Evolutionary conservation across 2,329 filamentous ascomycete genomes (phyloP), one percentile per base, ranked within the genome.

Genomic region (Elsinoe necatrix): DNA sequence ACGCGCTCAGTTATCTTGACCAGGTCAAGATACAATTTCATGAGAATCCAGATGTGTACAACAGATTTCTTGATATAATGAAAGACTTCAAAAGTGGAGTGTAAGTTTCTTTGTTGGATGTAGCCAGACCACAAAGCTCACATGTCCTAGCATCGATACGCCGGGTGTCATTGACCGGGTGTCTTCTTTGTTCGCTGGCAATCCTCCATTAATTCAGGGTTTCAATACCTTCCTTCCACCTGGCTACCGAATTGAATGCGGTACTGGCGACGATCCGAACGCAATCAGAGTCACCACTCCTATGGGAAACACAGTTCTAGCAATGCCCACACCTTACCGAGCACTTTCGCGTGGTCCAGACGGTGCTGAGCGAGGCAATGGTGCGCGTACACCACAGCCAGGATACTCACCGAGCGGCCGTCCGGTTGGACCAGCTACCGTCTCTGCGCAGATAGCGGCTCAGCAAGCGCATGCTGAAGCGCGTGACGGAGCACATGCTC

Each of bases 1-100:
- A 88, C 72, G 93, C 93, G 29, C 79, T 98, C 43, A 96, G 90
- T 66, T 98, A 98, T 68, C 81, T 98, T 21, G 93, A 98, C 68
- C 93, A 97, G 71, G 93, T 98, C 61, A 98, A 98, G 72, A 91
- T 97, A 25, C 91, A 95, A 67, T 98, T 98, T 64, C 87, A 90
- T 59, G 92, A 97, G 61, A 90, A 96, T 63, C 91, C 93, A 3
- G 92, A 97, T 70, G 93, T 98, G 0, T 98, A 98, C 67, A 97
- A 97, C 67, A 80, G 88, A 35, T 97, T 98, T 65, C 75, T 98
- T 45, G 93, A 98, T 65, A 98, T 98, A 50, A 98, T 98, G 93
- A 98, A 98, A 68, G 93, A 98, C 65, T 98, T 98, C 71, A 98
- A 98, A 73, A 95, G 90, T 65, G 92, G 95, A 73, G 90, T 91